Percentiles rank a stretch among this genome's conserved stretches.
These are phyloP conservation scores for Hanseniaspora lindneri DNA, from an alignment of 805 yeast species.

Conservation along the genomic window DNA sequence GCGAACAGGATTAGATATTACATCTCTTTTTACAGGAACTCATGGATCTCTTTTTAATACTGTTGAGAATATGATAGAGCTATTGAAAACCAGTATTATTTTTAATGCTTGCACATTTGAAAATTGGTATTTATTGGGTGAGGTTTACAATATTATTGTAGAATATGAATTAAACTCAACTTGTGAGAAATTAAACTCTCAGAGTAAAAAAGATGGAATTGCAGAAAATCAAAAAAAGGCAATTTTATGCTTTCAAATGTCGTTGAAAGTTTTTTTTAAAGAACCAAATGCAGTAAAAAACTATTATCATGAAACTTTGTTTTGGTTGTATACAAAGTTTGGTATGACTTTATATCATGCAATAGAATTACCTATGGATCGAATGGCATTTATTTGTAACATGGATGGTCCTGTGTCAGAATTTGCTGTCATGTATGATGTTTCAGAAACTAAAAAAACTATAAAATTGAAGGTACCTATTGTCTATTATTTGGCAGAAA, in stretches of 20 bases:
- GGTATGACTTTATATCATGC: conserved; percentile 42
- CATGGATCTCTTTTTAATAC: conserved; percentile 3
- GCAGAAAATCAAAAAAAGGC: conserved; percentile 59
- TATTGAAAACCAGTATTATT: conserved; percentile 53
- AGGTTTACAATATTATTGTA: conserved; percentile 61
- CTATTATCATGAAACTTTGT: conserved; percentile 30
- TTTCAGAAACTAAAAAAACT: background rate
- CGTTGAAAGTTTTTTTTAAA: conserved; percentile 35
- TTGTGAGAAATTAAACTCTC: conserved; percentile 59
- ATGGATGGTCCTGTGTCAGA: too few relatives aligned
- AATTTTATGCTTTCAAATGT: conserved; percentile 63
- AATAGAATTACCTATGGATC: conserved; percentile 13
- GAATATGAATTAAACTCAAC: conserved; percentile 92
- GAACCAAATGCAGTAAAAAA: conserved; percentile 20
- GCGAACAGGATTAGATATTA: conserved; percentile 1
- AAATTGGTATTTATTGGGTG: conserved; percentile 77
- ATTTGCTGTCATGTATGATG: background rate
- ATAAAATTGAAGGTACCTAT: background rate
- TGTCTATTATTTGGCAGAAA: too few relatives aligned
- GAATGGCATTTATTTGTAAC: background rate
- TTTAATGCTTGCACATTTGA: conserved; percentile 62
- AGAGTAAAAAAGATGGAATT: conserved; percentile 48
- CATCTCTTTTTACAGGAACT: conserved; percentile 3
- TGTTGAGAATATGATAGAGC: conserved; percentile 39
- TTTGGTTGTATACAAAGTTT: conserved; percentile 41